These are phyloP conservation scores for Apiotrichum brassicae DNA, from an alignment of 1,284 basidiomycete species.

Conservation along the genomic window DNA sequence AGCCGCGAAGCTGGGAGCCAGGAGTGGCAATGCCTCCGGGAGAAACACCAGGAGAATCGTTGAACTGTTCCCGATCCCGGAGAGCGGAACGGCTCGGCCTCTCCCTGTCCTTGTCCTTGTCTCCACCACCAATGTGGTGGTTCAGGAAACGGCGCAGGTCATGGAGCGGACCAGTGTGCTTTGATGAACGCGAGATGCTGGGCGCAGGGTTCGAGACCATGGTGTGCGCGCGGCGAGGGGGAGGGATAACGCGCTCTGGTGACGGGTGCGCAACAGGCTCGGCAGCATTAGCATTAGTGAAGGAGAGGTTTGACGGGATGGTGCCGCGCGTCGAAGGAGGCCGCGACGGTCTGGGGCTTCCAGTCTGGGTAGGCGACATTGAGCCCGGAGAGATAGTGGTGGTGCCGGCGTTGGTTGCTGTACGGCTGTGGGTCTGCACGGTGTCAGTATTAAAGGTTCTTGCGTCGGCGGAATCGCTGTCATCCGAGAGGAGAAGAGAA, in stretches of 20 bases:
- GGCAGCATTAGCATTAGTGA: conserved; percentile 28
- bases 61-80: conserved; percentile 5
- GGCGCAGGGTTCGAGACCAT: conserved; percentile 31
- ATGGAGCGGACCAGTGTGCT: conserved; percentile 60
- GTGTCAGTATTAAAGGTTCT: conserved; percentile 1
- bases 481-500: neutral
- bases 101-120: conserved; percentile 13
- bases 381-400: neutral
- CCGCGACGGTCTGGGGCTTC: neutral
- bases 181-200: conserved; percentile 41
- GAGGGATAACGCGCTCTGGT: neutral
- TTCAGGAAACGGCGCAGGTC: conserved; percentile 89
- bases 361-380: neutral
- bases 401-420: neutral
- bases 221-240: conserved; percentile 10
- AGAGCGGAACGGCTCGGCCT: conserved; percentile 19
- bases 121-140: conserved; percentile 66
- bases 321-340: neutral
- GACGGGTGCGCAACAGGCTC: neutral
- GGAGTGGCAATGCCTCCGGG: conserved; percentile 40
- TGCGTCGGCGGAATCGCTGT: neutral
- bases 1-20: conserved; percentile 38
- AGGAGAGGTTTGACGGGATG: conserved; percentile 32
- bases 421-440: neutral
- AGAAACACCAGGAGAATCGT: conserved; percentile 6